Conservation (phyloP, 73 alveolate genomes). For the Paramecium biaurelia region DNA sequence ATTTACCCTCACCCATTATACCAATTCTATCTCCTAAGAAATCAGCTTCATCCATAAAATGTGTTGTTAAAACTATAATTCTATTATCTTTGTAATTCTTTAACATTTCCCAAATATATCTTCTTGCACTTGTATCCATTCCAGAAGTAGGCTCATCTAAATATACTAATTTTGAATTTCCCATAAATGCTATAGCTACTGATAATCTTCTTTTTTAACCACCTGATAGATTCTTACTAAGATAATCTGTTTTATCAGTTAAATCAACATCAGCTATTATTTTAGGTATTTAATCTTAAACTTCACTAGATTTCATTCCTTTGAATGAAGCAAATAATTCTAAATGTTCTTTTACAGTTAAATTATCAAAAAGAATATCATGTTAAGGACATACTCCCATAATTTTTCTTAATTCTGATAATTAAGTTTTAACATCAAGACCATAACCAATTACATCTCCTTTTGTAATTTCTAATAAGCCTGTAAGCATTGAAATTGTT, state of each 20-base stretch:
- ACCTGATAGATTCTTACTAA: constrained; percentile 91
- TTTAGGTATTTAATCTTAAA: constrained; percentile 79
- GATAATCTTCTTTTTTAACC: constrained; percentile 96
- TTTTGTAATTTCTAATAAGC: constrained; percentile 11
- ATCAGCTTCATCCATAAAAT: constrained; percentile 99
- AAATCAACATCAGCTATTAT: constrained; percentile 83
- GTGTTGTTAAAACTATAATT: constrained; percentile 96
- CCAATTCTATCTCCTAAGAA: constrained; percentile 98
- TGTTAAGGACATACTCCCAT: constrained; percentile 98
- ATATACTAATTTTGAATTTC: constrained; percentile 86
- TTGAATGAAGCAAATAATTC: constrained; percentile 87
- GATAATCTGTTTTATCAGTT: constrained; percentile 71
- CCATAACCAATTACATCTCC: constrained; percentile 54
- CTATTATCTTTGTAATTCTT: constrained; percentile 85
- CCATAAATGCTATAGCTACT: constrained; percentile 95
- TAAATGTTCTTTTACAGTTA: constrained; percentile 93
- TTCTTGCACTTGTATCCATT: constrained; percentile 95
- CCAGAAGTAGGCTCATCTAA: constrained; percentile 99
- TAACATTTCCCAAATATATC: constrained; percentile 96
- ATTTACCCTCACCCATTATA: constrained; percentile 95
- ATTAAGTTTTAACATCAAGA: constrained; percentile 56
- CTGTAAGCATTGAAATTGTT: constrained; percentile 61
- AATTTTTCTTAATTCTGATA: constrained; percentile 73
- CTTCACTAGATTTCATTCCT: constrained; percentile 75
- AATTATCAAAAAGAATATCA: constrained; percentile 87